These are phyloP conservation scores for Aspergillus aculeatinus DNA, from an alignment of 2,329 filamentous ascomycete genomes.

Conservation along the genomic window DNA sequence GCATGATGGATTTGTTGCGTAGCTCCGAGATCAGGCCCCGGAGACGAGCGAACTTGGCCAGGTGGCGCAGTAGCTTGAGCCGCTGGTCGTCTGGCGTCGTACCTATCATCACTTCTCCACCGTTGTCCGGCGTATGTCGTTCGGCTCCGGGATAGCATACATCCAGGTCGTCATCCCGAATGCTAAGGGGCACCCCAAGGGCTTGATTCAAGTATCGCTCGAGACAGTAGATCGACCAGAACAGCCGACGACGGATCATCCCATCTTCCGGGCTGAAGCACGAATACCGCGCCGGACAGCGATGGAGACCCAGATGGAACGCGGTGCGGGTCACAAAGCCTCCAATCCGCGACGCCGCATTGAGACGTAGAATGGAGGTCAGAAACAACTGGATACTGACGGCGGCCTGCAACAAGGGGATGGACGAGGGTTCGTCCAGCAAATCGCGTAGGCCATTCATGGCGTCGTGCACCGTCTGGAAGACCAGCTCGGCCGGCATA, in stretches of 20 bases:
- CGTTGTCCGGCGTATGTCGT: constrained; percentile 33
- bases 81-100: constrained; percentile 17
- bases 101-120: neutral
- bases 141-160: constrained; percentile 57
- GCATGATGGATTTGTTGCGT: constrained; percentile 53
- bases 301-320: constrained; percentile 59
- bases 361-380: constrained; percentile 56
- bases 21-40: constrained; percentile 54
- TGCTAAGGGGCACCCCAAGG: constrained; percentile 55
- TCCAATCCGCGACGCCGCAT: constrained; percentile 57
- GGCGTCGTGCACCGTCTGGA: constrained; percentile 51
- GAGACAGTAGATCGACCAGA: constrained; percentile 58
- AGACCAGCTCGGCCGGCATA: constrained; percentile 48
- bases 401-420: constrained; percentile 52
- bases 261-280: constrained; percentile 51
- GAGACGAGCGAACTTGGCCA: constrained; percentile 52
- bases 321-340: constrained; percentile 57
- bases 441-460: constrained; percentile 51
- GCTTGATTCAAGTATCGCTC: constrained; percentile 59
- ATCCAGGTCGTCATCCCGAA: constrained; percentile 59
- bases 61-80: constrained; percentile 40
- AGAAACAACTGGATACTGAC: constrained; percentile 57
- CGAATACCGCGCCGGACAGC: constrained; percentile 54
- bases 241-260: constrained; percentile 53
- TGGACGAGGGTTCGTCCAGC: constrained; percentile 49